Evolutionary conservation across 2,329 filamentous ascomycete genomes (phyloP).

Genomic region (Plenodomus biglobosus): DNA sequence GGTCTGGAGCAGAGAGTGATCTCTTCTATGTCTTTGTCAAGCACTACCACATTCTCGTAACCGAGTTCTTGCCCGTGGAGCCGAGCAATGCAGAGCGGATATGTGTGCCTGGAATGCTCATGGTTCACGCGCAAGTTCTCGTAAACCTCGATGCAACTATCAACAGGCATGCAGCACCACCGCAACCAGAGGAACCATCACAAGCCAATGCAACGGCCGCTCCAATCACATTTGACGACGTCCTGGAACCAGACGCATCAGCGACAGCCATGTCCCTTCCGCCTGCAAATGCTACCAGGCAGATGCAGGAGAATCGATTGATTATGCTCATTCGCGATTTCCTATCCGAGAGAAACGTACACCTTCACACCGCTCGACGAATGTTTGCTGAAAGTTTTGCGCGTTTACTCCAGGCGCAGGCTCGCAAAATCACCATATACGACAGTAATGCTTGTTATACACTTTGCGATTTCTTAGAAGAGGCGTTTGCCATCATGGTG

Average conservation of each 20-base stretch:
- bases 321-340: constrained; percentile 82
- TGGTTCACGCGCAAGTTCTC: constrained; percentile 81
- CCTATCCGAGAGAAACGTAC: constrained; percentile 61
- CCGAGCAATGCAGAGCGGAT: constrained; percentile 59
- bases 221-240: constrained; percentile 66
- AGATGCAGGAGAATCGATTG: constrained; percentile 86
- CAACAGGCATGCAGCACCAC: constrained; percentile 64
- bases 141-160: constrained; percentile 79
- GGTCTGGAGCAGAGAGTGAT: constrained; percentile 85
- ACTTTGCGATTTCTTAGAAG: constrained; percentile 88
- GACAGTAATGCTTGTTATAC: constrained; percentile 84
- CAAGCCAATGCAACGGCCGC: constrained; percentile 41
- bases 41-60: constrained; percentile 76
- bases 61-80: constrained; percentile 59
- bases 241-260: constrained; percentile 67
- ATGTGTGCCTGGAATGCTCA: constrained; percentile 73
- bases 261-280: constrained; percentile 64
- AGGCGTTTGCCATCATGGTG: constrained; percentile 68
- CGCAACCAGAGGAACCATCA: constrained; percentile 31
- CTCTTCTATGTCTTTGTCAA: constrained; percentile 91
- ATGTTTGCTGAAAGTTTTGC: constrained; percentile 78
- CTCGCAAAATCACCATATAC: constrained; percentile 75
- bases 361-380: constrained; percentile 60
- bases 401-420: constrained; percentile 70
- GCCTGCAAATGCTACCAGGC: constrained; percentile 69